phyloP scores from a whole-genome alignment of 148 eudicot species.

The Spergularia marina region DNA sequence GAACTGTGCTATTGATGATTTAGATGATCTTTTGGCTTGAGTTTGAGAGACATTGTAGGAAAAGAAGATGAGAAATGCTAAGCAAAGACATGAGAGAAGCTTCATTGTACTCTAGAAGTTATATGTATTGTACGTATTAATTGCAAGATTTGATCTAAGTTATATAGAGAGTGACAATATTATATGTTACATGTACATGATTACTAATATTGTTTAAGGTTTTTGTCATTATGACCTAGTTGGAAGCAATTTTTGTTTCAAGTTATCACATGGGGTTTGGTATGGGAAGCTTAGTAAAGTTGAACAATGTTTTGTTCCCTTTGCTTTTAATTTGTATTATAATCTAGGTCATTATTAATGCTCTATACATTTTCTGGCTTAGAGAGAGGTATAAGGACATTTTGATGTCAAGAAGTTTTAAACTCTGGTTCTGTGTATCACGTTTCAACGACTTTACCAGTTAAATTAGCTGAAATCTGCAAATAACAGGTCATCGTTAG shows the following conservation, averaged over 20 bases:
- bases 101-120: neutral
- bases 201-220: constrained; percentile 10
- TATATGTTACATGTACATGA: no score
- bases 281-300: constrained; percentile 14
- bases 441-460: no score
- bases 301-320: constrained; percentile 24
- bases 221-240: constrained; percentile 1
- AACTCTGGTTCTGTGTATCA: no score
- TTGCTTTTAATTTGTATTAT: neutral
- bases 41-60: constrained; percentile 14
- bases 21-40: neutral
- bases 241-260: constrained; percentile 21
- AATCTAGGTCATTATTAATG: no score
- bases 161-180: neutral
- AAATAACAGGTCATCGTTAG: no score
- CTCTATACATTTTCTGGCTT: no score
- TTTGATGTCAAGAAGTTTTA: no score
- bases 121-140: neutral
- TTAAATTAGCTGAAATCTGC: no score
- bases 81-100: constrained; percentile 6
- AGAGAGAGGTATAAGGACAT: no score
- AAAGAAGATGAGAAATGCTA: neutral
- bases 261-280: constrained; percentile 30
- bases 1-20: constrained; percentile 1
- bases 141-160: constrained; percentile 25